Percentiles rank a stretch among this genome's conserved stretches.
Conservation (phyloP, 176 grass and related monocot species). For the Pontederia crassipes region DNA sequence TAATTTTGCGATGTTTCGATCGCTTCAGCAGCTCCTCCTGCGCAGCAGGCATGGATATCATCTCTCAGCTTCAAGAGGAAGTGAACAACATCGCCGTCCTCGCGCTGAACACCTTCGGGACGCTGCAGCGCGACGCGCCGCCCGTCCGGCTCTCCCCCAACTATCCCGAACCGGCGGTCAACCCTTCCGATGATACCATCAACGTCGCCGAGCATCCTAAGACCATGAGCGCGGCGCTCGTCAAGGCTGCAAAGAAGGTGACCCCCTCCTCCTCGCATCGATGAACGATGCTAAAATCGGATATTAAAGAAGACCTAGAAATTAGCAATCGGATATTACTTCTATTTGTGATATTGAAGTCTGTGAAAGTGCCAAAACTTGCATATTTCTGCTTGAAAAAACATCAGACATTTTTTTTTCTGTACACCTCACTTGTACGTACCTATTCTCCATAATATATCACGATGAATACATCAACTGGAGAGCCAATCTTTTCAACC, state of each 20-base stretch:
- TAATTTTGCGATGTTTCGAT: no score
- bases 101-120: constrained; percentile 83
- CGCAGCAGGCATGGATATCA: constrained; percentile 53
- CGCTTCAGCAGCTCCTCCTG: no score
- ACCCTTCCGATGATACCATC: constrained; percentile 35
- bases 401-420: no score
- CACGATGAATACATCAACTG: no score
- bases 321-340: neutral
- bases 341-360: neutral
- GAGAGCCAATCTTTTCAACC: no score
- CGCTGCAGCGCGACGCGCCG: constrained; percentile 72
- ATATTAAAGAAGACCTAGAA: constrained; percentile 17
- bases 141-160: constrained; percentile 72
- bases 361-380: no score
- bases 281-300: neutral
- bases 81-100: constrained; percentile 74
- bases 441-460: no score
- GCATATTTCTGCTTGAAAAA: no score
- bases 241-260: constrained; percentile 89
- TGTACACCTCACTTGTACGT: no score
- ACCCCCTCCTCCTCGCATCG: neutral
- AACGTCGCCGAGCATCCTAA: constrained; percentile 64
- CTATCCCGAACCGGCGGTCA: constrained; percentile 74
- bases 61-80: constrained; percentile 94
- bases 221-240: constrained; percentile 68